Percentiles rank a stretch among this genome's conserved stretches.
phyloP scores from a whole-genome alignment of 345 rosid genomes.

The Aquilaria yunnanensis region DNA sequence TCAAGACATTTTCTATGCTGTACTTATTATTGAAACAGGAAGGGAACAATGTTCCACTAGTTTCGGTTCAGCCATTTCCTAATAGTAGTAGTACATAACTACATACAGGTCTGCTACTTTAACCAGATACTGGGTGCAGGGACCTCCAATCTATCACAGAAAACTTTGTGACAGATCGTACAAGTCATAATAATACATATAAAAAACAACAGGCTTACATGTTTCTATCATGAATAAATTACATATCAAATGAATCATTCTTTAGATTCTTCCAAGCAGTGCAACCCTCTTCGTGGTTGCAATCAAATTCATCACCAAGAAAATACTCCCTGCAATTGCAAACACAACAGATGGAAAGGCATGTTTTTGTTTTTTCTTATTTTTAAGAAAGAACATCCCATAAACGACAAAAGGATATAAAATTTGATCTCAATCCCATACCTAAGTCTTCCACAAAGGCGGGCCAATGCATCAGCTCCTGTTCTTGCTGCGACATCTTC shows the following conservation, averaged over 20 bases:
- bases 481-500: slow-evolving; percentile 80
- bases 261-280: slow-evolving; percentile 6
- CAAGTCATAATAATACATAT: no score
- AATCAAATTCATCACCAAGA: slow-evolving; percentile 22
- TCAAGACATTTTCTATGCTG: no score
- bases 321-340: slow-evolving; percentile 58
- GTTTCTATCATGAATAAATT: background rate
- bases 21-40: no score
- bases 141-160: no score
- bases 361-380: background rate
- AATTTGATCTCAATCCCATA: slow-evolving; percentile 9
- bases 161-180: no score
- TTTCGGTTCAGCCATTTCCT: no score
- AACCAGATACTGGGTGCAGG: no score
- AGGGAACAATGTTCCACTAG: no score
- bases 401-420: background rate
- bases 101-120: no score
- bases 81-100: no score
- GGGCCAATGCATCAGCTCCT: slow-evolving; percentile 89
- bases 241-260: background rate
- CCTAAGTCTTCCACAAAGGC: slow-evolving; percentile 90
- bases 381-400: no score
- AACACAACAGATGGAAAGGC: background rate
- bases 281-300: slow-evolving; percentile 32
- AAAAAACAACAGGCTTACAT: no score